A percentile compares a stretch with the other conserved stretches of the same genome.
Evolutionary conservation across 495 filamentous ascomycete genomes (phyloP).

Genomic region (Letharia columbiana): DNA sequence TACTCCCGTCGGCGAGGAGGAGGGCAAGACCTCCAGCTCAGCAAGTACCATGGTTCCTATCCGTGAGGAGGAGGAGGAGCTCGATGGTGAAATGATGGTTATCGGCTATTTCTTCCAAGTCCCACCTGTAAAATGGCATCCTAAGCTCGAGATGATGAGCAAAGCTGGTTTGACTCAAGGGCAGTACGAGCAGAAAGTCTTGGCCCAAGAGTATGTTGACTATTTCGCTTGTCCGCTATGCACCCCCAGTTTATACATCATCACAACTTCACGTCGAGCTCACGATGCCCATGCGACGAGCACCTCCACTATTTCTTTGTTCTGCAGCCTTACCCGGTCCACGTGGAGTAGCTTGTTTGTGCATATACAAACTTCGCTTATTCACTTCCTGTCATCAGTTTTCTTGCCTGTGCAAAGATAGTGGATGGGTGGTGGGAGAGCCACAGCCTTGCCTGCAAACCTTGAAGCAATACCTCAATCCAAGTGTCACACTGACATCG

Average conservation of each 20-base stretch:
- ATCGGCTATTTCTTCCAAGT: slow-evolving; percentile 12
- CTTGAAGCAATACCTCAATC: neutral
- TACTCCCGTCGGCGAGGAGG: neutral
- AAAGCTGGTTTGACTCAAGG: slow-evolving; percentile 18
- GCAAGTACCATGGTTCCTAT: slow-evolving; percentile 5
- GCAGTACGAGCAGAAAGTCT: slow-evolving; percentile 19
- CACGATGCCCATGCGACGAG: neutral
- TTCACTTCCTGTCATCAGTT: neutral
- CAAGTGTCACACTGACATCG: neutral
- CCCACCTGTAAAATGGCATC: slow-evolving; percentile 20
- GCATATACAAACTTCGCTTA: neutral
- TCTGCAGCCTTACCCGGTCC: slow-evolving; percentile 1
- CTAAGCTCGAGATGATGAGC: slow-evolving; percentile 17
- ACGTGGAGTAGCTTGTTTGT: neutral
- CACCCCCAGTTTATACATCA: neutral
- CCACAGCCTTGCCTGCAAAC: neutral
- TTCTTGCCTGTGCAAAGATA: neutral
- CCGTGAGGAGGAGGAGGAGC: slow-evolving; percentile 15
- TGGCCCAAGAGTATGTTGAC: slow-evolving; percentile 14
- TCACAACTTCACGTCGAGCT: neutral
- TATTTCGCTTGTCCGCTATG: neutral
- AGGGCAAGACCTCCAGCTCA: neutral
- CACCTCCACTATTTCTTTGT: neutral
- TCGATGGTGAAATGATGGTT: neutral
- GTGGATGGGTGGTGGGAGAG: neutral